Evolutionary conservation across 2,329 filamentous ascomycete genomes (phyloP).

Genomic region (Diaporthe amygdali): DNA sequence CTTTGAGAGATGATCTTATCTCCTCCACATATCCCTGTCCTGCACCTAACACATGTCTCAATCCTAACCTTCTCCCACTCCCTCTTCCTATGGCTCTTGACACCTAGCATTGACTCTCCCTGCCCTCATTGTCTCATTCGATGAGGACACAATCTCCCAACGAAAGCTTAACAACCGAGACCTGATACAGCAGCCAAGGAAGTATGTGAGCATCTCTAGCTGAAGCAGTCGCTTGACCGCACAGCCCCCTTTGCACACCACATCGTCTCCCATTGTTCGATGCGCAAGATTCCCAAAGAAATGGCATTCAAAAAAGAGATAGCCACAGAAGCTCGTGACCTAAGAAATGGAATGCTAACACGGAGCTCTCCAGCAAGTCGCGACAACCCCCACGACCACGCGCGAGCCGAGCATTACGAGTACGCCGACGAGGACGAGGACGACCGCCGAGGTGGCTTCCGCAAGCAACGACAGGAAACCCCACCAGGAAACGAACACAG

Average conservation of each 20-base stretch:
- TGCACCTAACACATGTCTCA: slow-evolving; percentile 14
- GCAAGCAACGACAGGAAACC: background rate
- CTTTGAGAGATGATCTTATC: slow-evolving; percentile 1
- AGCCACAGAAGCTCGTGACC: background rate
- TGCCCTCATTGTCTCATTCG: background rate
- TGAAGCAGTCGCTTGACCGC: background rate
- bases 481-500: background rate
- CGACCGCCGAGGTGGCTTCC: background rate
- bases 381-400: background rate
- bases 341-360: background rate
- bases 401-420: background rate
- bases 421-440: background rate
- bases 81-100: background rate
- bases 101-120: background rate
- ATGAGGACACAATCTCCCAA: background rate
- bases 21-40: slow-evolving; percentile 2
- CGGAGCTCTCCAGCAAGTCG: background rate
- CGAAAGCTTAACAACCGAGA: slow-evolving; percentile 3
- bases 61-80: background rate
- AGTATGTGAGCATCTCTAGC: slow-evolving; percentile 10
- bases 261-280: background rate
- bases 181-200: background rate
- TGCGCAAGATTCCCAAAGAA: background rate
- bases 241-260: background rate
- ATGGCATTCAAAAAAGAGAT: background rate